Conservation (phyloP, 768 basidiomycete genomes). For the Leucocoprinus leucothites region DNA sequence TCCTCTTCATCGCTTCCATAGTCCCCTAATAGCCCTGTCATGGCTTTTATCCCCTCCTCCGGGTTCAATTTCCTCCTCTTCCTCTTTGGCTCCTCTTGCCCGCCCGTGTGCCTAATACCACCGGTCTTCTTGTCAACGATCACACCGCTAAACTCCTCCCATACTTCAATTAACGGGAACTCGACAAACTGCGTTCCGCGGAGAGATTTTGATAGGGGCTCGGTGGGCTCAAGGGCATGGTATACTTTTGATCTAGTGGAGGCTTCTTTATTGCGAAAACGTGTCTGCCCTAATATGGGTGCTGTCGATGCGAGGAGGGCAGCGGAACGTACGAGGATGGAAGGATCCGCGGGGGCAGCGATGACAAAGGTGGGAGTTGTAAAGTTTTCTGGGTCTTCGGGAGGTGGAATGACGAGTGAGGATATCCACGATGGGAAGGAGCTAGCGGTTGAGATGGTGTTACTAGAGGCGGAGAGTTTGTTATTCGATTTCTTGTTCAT, state of each 20-base stretch:
- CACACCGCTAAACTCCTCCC: slow-evolving; percentile 63
- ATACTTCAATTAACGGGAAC: slow-evolving; percentile 80
- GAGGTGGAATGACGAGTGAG: slow-evolving; percentile 47
- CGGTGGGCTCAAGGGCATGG: slow-evolving; percentile 52
- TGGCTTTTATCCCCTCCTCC: slow-evolving; percentile 50
- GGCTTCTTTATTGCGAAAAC: too few species aligned
- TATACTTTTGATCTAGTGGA: slow-evolving; percentile 34
- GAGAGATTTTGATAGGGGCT: slow-evolving; percentile 46
- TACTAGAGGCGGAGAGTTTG: not conserved
- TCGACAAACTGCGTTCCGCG: slow-evolving; percentile 71
- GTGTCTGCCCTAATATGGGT: too few species aligned
- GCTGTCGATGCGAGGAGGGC: not conserved
- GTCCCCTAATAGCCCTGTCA: slow-evolving; percentile 37
- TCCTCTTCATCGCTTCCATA: slow-evolving; percentile 50
- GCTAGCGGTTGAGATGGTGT: slow-evolving; percentile 14
- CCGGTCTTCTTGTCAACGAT: slow-evolving; percentile 55
- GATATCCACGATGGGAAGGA: slow-evolving; percentile 53
- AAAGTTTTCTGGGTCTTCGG: slow-evolving; percentile 56
- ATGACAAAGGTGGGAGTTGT: slow-evolving; percentile 59
- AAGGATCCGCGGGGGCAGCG: slow-evolving; percentile 38
- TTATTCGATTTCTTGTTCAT: slow-evolving; percentile 37
- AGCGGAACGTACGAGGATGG: slow-evolving; percentile 12
- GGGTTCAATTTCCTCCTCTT: slow-evolving; percentile 60
- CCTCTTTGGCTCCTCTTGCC: slow-evolving; percentile 29
- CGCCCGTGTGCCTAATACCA: slow-evolving; percentile 23